Evolutionary conservation across 1,284 basidiomycete genomes (phyloP), one percentile per base, ranked within the genome.

Genomic region (Bondarzewia mesenterica): DNA sequence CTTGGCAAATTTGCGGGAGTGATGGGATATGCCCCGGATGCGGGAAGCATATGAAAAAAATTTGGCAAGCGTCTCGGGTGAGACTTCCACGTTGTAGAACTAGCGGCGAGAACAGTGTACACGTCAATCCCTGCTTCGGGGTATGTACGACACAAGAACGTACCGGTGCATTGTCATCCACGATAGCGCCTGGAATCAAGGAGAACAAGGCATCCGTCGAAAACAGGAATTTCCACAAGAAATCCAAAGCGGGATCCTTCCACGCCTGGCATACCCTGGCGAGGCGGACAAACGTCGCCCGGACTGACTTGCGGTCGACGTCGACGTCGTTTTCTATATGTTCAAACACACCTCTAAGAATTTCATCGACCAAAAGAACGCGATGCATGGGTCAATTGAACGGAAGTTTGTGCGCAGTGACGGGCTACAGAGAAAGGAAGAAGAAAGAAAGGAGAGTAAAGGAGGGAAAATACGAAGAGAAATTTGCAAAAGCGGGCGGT

Each of bases 181-280:
- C 12, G 3, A 32, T n/a, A n/a, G 29, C 29, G 6, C 29, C 35
- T 7, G 72, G 68, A 22, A 78, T 62, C 25, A 82, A 62, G 42
- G 62, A 57, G 4, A 79, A 52, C 20, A 82, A 58, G 21, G 79
- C 78, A 16, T 58, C 57, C n/a, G 71, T 56, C 22, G 71, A 74
- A 25, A 65, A 57, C 25, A 82, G 61, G 43, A 65, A 66, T 47
- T 58, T 58, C 78, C 80, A 81, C 20, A 80, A 56, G 41, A 64
- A 59, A 55, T 82, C 75, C 32, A 80, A 55, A n/a, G 77, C 75
- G 22, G 77, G 78, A 35, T 76, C 73, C 49, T 66, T 72, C 78
- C 78, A 82, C 21, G 75, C 67, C 54, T 59, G 67, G 58, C 78
- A 82, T 38, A 56, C 54, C 5, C 44, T 46, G 21, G 55, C 54